Evolutionary conservation across 495 filamentous ascomycete genomes (phyloP), one percentile per base, ranked within the genome.

Genomic region (Massariosphaeria phaeospora): DNA sequence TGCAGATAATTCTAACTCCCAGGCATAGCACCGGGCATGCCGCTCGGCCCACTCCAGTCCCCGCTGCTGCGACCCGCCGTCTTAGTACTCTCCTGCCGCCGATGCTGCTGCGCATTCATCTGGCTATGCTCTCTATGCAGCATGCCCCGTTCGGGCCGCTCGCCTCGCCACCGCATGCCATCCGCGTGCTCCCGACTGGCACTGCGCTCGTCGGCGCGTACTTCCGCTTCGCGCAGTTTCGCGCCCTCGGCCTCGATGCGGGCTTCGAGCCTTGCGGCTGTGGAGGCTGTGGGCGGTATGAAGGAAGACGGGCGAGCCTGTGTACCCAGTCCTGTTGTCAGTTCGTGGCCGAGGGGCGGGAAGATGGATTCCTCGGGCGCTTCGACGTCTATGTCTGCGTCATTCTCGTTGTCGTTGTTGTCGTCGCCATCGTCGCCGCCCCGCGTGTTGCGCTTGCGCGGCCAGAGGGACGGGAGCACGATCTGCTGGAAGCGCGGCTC

Each of bases 401-500:
- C 43, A 17, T 36, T 33, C n/a, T 31, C 53, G 8, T 59, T 70
- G 15, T 68, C 70, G 29, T 73, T 77, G 0, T 68, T 62, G 6
- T 72, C 69, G 3, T 63, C 50, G 2, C 25, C 45, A 6, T 49
- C 66, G 23, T 75, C 77, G 9, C 80, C 80, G 4, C 82, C 88
- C 13, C 88, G 72, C 13, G 88, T 89, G 62, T 87, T 91, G 71
- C 79, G 78, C 71, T 87, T 97, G 43, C 94, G 74, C 8, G 94
- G 93, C 93, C 93, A 98, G 48, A 98, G 72, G 66, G 88, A 93
- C 6, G 93, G 93, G 23, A 98, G 72, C 7, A 86, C 89, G 31
- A 98, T 91, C 48, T 97, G 89, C 66, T 98, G 93, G 55, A 98
- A 95, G 21, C 89, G 79, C 9, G 93, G 93, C 71, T 97, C 93